phyloP scores from a whole-genome alignment of 73 alveolate species.

The Symbiodinium pilosum region DNA sequence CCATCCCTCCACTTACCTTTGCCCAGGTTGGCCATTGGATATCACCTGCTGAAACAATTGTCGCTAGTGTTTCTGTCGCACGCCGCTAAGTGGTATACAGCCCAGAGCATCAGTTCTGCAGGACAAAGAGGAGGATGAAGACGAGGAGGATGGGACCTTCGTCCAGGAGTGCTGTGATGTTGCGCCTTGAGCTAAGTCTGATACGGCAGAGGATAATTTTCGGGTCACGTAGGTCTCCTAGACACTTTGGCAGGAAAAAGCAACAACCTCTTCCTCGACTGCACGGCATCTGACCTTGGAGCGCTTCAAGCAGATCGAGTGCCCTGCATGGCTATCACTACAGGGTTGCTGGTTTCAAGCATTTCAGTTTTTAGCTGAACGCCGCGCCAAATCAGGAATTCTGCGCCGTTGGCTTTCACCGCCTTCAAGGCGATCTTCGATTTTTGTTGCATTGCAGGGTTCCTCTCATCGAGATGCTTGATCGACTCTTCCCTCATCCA shows the following conservation, averaged over 20 bases:
- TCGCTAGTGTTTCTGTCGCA: too few species aligned
- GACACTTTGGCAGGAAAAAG: background rate
- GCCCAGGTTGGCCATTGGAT: too few species aligned
- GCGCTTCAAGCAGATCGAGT: constrained; percentile 57
- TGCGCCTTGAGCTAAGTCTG: too few species aligned
- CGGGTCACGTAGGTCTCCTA: too few species aligned
- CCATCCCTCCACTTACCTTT: too few species aligned
- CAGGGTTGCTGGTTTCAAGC: too few species aligned
- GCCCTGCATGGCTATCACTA: background rate
- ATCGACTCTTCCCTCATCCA: too few species aligned
- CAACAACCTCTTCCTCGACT: background rate
- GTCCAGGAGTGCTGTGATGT: background rate
- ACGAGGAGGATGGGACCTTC: constrained; percentile 25
- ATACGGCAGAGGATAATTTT: too few species aligned
- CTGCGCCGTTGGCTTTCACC: constrained; percentile 33
- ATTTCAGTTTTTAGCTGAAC: background rate
- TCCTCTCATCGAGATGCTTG: background rate
- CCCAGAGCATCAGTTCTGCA: too few species aligned
- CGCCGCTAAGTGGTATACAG: too few species aligned
- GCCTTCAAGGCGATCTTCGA: constrained; percentile 43
- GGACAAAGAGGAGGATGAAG: constrained; percentile 17
- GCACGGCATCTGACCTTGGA: constrained; percentile 49
- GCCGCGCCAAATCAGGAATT: background rate
- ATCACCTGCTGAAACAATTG: too few species aligned
- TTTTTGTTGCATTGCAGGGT: background rate